Conservation (phyloP, 371 early-diverging fungal genomes). For the Paraphysoderma sedebokerense region DNA sequence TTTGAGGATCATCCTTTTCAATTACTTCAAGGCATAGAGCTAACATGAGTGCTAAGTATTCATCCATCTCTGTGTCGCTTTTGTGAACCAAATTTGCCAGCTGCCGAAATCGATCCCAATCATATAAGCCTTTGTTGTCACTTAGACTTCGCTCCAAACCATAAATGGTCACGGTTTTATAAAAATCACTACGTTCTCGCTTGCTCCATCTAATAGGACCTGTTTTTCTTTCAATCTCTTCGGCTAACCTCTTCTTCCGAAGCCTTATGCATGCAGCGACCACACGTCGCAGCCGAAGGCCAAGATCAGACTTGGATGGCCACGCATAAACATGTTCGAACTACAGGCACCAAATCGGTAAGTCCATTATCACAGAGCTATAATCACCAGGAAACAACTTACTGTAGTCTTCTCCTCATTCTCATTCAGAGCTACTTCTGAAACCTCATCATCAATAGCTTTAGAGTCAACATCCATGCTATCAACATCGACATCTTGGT, state of each 20-base stretch:
- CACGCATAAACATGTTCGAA: too few relatives aligned
- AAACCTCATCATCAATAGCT: slow-evolving; percentile 17
- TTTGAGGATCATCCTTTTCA: slow-evolving; percentile 4
- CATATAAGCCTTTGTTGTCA: slow-evolving; percentile 2
- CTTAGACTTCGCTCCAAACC: slow-evolving; percentile 29
- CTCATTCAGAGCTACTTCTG: slow-evolving; percentile 1
- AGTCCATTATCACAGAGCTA: slow-evolving; percentile 3
- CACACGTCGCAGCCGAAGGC: slow-evolving; percentile 47
- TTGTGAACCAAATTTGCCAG: slow-evolving; percentile 46
- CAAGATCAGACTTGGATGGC: slow-evolving; percentile 51
- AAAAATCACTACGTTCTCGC: slow-evolving; percentile 48
- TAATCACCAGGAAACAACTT: too few relatives aligned
- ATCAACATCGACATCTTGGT: too few relatives aligned
- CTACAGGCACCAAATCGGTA: background rate
- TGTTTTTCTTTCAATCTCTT: slow-evolving; percentile 21
- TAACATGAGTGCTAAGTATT: slow-evolving; percentile 33
- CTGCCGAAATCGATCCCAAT: slow-evolving; percentile 54
- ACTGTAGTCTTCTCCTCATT: slow-evolving; percentile 10
- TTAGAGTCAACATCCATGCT: too few relatives aligned
- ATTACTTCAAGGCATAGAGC: slow-evolving; percentile 40
- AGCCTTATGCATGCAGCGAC: slow-evolving; percentile 42
- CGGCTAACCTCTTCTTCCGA: background rate
- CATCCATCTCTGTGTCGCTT: slow-evolving; percentile 47
- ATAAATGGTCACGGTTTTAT: slow-evolving; percentile 44
- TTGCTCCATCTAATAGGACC: slow-evolving; percentile 41